Percentiles rank a stretch among this genome's conserved stretches.
These are phyloP conservation scores for Discostella stelligeroides DNA, from an alignment of 108 stramenopile genomes.

Conservation along the genomic window DNA sequence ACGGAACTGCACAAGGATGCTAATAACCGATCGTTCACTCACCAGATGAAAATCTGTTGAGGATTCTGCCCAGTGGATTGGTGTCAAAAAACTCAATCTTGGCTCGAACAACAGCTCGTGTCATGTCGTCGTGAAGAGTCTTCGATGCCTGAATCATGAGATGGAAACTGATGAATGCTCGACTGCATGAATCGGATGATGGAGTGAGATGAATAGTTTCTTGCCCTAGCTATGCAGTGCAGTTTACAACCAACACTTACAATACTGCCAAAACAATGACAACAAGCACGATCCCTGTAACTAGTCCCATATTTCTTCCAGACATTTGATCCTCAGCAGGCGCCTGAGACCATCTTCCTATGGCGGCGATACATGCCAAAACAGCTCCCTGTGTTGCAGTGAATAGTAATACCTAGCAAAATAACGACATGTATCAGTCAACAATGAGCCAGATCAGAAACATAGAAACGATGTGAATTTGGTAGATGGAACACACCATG, in stretches of 20 bases:
- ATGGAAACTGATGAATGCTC: slow-evolving; percentile 1
- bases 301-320: slow-evolving; percentile 49
- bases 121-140: slow-evolving; percentile 81
- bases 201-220: background rate
- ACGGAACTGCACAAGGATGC: too few species aligned
- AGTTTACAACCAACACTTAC: background rate
- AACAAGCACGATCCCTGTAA: slow-evolving; percentile 48
- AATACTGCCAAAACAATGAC: slow-evolving; percentile 53
- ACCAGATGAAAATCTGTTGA: slow-evolving; percentile 66
- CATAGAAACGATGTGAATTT: background rate
- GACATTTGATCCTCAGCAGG: slow-evolving; percentile 56
- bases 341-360: slow-evolving; percentile 72
- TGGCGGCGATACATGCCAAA: slow-evolving; percentile 55
- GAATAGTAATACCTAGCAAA: slow-evolving; percentile 51
- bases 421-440: background rate
- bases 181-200: slow-evolving; percentile 2
- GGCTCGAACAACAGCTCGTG: slow-evolving; percentile 76
- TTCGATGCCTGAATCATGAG: slow-evolving; percentile 66
- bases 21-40: background rate
- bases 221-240: background rate
- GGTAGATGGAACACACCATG: slow-evolving; percentile 18
- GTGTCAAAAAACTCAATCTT: slow-evolving; percentile 91
- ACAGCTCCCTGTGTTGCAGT: slow-evolving; percentile 60
- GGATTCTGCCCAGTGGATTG: slow-evolving; percentile 90
- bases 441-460: background rate